Base-by-base conservation (phyloP, 805 yeast species). In the Grigorovia humatica region DNA sequence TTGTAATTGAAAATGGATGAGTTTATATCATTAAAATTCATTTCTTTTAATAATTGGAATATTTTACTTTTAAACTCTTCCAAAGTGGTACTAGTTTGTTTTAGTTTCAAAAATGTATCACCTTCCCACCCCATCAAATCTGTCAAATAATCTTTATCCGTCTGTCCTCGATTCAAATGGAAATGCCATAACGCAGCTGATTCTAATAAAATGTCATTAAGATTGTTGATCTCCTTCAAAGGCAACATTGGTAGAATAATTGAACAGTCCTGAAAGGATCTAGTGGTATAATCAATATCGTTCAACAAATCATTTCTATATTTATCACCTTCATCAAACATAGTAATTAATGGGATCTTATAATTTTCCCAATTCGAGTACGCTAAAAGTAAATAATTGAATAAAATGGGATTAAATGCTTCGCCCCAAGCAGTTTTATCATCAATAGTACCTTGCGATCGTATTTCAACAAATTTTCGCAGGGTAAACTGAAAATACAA, bases 171-270 rank as follows among this genome's bases (percentile, higher is more conserved):
- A 44, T 62, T 65, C 12, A 65, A 45, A 54, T 62, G 60, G 51
- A 65, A 67, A 20, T 61, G 60, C 82, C 95, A 79, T 6, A 91
- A 52, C 0, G 97, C 97, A 53, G 80, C 75, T 0, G 91, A 80
- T 66, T 91, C 98, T 0, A 83, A 81, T 44, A 85, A 51, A 1
- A 87, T 67, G 54, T 80, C 75, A 20, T 71, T 61, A 13, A 63
- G 54, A 2, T 70, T 55, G 1, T 59, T 58, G 9, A 85, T 62
- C 9, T 72, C 71, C 0, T 71, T 58, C 1, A 79, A 61, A 1
- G 96, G 90, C 44, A 91, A 69, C 52, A 91, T 78, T 2, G 97
- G 97, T 2, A 88, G 43, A 35, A 52, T 48, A 11, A 54, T 54
- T 13, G 51, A 51, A 32, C 54, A 60, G 19, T 53, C 54, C 8